Conservation (phyloP, 768 basidiomycete species). For the Tricholoma bakamatsutake region DNA sequence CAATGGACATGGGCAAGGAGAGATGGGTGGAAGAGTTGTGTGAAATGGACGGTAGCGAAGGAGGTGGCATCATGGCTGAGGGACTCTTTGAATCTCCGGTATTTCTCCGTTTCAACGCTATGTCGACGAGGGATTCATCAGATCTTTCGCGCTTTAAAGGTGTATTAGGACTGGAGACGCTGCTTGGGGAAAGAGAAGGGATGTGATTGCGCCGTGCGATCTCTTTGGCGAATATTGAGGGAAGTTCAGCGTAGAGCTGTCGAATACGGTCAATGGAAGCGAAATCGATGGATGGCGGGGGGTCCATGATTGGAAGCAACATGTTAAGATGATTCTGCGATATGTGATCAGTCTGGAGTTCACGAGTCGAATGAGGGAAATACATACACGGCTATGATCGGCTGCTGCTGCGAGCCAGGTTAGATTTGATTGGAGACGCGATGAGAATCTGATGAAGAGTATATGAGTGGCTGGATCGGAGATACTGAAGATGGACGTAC, state of each 20-base stretch:
- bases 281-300: slow-evolving; percentile 46
- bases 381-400: slow-evolving; percentile 48
- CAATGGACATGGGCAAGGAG: slow-evolving; percentile 9
- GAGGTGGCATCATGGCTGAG: slow-evolving; percentile 33
- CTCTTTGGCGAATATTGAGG: slow-evolving; percentile 57
- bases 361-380: slow-evolving; percentile 4
- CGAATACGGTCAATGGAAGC: slow-evolving; percentile 54
- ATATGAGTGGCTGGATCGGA: not conserved
- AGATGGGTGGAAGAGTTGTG: slow-evolving; percentile 6
- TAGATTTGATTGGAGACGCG: slow-evolving; percentile 64
- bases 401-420: slow-evolving; percentile 66
- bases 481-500: slow-evolving; percentile 33
- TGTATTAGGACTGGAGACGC: slow-evolving; percentile 12
- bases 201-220: slow-evolving; percentile 40
- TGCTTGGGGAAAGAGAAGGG: slow-evolving; percentile 4
- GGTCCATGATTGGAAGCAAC: slow-evolving; percentile 52
- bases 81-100: slow-evolving; percentile 55
- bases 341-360: slow-evolving; percentile 5
- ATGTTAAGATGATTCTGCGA: slow-evolving; percentile 28
- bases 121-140: slow-evolving; percentile 37
- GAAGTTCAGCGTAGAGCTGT: slow-evolving; percentile 57
- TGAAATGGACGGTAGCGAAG: slow-evolving; percentile 22
- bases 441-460: slow-evolving; percentile 41
- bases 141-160: slow-evolving; percentile 59
- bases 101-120: slow-evolving; percentile 58